Conservation (phyloP, 2,329 filamentous ascomycete genomes). For the Fusarium pseudonygamai region DNA sequence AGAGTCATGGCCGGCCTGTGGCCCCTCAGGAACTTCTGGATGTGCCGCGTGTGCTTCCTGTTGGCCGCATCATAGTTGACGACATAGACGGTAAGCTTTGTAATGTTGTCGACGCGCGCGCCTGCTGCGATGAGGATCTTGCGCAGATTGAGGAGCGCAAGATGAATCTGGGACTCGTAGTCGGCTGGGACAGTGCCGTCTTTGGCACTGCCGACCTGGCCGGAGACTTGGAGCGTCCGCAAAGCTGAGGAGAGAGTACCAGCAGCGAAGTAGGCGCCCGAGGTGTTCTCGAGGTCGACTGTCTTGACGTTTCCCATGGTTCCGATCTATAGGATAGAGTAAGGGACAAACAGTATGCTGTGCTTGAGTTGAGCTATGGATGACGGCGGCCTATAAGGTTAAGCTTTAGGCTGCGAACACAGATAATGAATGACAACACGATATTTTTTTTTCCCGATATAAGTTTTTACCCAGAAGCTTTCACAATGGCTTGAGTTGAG, state of each 20-base stretch:
- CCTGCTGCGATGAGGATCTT: neutral
- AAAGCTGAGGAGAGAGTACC: neutral
- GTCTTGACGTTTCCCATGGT: neutral
- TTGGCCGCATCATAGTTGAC: neutral
- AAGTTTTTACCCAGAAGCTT: no score
- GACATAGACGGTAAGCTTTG: neutral
- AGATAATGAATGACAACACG: no score
- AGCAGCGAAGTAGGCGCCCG: neutral
- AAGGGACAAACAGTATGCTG: neutral
- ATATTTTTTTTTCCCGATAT: no score
- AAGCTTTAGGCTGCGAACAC: no score
- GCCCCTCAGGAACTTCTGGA: neutral
- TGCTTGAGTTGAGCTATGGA: no score
- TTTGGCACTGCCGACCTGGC: neutral
- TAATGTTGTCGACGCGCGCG: neutral
- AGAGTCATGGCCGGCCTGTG: neutral
- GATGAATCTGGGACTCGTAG: neutral
- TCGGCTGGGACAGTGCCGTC: neutral
- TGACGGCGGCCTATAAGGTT: no score
- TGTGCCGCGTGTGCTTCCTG: neutral
- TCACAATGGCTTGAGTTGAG: no score
- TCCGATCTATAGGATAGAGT: neutral
- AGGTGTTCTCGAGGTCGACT: neutral
- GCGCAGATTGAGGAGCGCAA: neutral
- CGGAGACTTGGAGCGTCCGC: neutral